phyloP scores from a whole-genome alignment of 805 yeast species.

The Jamesozyma rosinii region DNA sequence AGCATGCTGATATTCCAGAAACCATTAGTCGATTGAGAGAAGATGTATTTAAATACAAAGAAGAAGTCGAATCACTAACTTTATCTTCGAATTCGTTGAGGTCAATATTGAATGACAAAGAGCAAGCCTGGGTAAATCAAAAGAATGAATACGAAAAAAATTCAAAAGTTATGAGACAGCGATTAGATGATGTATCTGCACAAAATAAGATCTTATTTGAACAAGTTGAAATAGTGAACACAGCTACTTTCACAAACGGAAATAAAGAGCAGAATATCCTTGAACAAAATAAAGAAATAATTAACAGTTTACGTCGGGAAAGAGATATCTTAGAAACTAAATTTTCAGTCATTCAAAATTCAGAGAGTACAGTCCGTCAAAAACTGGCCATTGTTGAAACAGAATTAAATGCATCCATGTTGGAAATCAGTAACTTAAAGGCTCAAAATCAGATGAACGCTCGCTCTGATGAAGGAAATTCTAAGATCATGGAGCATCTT shows the following conservation, averaged over 20 bases:
- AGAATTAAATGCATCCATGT: slow-evolving; percentile 38
- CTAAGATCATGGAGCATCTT: slow-evolving; percentile 37
- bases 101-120: slow-evolving; percentile 13
- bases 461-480: slow-evolving; percentile 32
- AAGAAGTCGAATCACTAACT: slow-evolving; percentile 16
- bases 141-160: slow-evolving; percentile 38
- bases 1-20: slow-evolving; percentile 44
- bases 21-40: slow-evolving; percentile 35
- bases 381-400: slow-evolving; percentile 26
- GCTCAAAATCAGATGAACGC: slow-evolving; percentile 27
- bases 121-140: slow-evolving; percentile 40
- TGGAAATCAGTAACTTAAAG: slow-evolving; percentile 36
- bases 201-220: slow-evolving; percentile 62
- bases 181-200: slow-evolving; percentile 47
- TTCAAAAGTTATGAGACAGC: slow-evolving; percentile 36
- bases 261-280: slow-evolving; percentile 8
- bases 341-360: slow-evolving; percentile 43
- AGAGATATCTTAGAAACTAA: slow-evolving; percentile 62
- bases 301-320: slow-evolving; percentile 60
- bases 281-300: slow-evolving; percentile 37
- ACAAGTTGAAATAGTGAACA: slow-evolving; percentile 46
- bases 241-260: slow-evolving; percentile 5
- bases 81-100: not conserved
- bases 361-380: slow-evolving; percentile 44
- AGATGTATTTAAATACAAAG: slow-evolving; percentile 27